Base-by-base conservation (phyloP, 495 filamentous ascomycete species). In the Penicillium subrubescens region DNA sequence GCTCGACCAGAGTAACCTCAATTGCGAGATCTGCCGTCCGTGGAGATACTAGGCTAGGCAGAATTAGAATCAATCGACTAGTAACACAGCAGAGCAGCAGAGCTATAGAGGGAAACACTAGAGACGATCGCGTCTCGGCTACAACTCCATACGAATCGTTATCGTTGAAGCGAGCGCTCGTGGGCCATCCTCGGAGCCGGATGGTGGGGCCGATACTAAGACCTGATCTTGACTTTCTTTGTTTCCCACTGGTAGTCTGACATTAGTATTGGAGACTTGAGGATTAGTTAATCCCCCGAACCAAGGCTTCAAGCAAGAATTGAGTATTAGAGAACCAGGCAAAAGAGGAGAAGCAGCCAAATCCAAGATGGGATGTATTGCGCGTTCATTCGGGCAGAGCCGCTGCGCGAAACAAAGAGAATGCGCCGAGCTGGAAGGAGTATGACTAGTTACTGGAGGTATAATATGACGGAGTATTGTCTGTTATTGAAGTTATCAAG, bases 201-300 rank as follows among this genome's bases (percentile, higher is more conserved):
- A 72, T 75, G 71, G 76, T 75, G 76, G 76, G 76, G 74, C 76
- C 76, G 76, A 62, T 35, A 23, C 35, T 33, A 58, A 56, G 56
- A 58, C 25, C 34, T 17, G 14, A 23, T 2, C 7, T 48, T 10
- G 21, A 56, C 34, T 15, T 35, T 37, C 33, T 37, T 56, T 34
- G 8, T 33, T 34, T 37, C 12, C 53, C 17, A 10, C 51, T 55
- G 17, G 52, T 7, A 19, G 17, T 11, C 11, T 55, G 15, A 11
- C 19, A 56, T 56, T 29, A 5, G 48, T 8, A 25, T 35, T 25
- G 19, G 21, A 25, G 44, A 48, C 12, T 48, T 10, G 21, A 25
- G 44, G 8, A 21, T 56, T 23, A 56, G 33, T 3, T 31, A 52
- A 29, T 31, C 48, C 31, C 52, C 50, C 53, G 53, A 35, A 33